Evolutionary conservation across 225 moss, liverwort and hornwort species (phyloP).

Genomic region (Marchantia polymorpha): DNA sequence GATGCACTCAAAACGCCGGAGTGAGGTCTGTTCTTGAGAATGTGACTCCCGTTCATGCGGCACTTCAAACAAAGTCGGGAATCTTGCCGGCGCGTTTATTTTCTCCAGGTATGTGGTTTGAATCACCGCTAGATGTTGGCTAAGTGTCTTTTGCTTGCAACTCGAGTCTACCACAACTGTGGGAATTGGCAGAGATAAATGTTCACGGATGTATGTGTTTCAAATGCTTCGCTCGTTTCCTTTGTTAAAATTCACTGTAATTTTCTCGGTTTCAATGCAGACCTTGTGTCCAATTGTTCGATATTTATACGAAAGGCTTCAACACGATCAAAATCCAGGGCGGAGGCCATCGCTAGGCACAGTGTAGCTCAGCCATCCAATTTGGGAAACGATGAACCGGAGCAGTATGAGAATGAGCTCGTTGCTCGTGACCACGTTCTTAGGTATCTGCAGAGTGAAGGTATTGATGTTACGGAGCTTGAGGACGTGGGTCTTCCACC

Average conservation of each 20-base stretch:
- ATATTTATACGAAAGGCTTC: neutral
- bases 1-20: too few relatives aligned
- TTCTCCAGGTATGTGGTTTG: slow-evolving; percentile 3
- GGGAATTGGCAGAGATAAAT: too few relatives aligned
- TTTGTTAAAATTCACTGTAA: too few relatives aligned
- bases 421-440: slow-evolving; percentile 59
- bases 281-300: neutral
- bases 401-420: slow-evolving; percentile 59
- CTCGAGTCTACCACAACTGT: too few relatives aligned
- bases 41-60: neutral
- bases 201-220: too few relatives aligned
- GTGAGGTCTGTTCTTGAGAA: slow-evolving; percentile 2
- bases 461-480: slow-evolving; percentile 56
- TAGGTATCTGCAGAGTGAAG: slow-evolving; percentile 60
- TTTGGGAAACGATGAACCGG: slow-evolving; percentile 29
- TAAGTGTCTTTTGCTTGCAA: too few relatives aligned
- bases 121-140: neutral
- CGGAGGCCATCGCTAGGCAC: slow-evolving; percentile 35
- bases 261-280: neutral
- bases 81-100: slow-evolving; percentile 6
- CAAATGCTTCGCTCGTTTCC: too few relatives aligned
- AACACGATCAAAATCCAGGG: slow-evolving; percentile 1
- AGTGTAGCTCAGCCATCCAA: slow-evolving; percentile 53
- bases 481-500: slow-evolving; percentile 68
- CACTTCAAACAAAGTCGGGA: neutral